phyloP scores from a whole-genome alignment of 2,329 filamentous ascomycete genomes.

The Fusarium torulosum region DNA sequence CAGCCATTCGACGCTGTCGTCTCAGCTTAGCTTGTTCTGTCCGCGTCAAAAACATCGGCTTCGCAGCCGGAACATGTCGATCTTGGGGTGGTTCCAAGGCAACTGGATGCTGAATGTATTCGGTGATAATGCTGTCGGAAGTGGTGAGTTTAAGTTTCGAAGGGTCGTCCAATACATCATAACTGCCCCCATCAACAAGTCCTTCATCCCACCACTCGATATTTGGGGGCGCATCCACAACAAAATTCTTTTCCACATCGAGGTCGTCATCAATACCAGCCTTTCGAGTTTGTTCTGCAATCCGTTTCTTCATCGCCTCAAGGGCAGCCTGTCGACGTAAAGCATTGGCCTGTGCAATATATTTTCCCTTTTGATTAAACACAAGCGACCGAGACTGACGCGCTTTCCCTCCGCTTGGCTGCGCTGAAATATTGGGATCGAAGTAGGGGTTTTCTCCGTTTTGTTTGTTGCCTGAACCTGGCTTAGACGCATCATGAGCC shows the following conservation, averaged over 20 bases:
- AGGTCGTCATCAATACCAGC: conserved; percentile 94
- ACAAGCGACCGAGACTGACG: conserved; percentile 81
- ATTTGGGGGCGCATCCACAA: conserved; percentile 85
- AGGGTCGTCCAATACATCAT: conserved; percentile 76
- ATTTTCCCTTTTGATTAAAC: conserved; percentile 97
- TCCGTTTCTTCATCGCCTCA: conserved; percentile 94
- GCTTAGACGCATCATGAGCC: conserved; percentile 34
- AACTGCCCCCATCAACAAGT: conserved; percentile 79
- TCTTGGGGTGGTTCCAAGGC: conserved; percentile 92
- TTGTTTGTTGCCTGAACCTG: conserved; percentile 34
- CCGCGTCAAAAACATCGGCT: conserved; percentile 91
- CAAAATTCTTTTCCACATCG: conserved; percentile 88
- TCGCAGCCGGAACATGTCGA: conserved; percentile 80
- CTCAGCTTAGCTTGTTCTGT: conserved; percentile 94
- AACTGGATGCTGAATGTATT: conserved; percentile 93
- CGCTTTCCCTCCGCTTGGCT: conserved; percentile 68
- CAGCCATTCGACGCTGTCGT: conserved; percentile 89
- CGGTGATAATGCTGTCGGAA: conserved; percentile 87
- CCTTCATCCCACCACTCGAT: conserved; percentile 99
- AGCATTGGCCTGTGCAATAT: conserved; percentile 93
- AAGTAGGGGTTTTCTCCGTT: conserved; percentile 79
- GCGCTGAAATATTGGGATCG: conserved; percentile 74
- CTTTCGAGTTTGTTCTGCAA: conserved; percentile 87
- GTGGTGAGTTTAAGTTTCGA: conserved; percentile 78
- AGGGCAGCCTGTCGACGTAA: conserved; percentile 87